Evolutionary conservation across 768 basidiomycete genomes (phyloP), one percentile per base, ranked within the genome.

Genomic region (Pulveroboletus sp.): DNA sequence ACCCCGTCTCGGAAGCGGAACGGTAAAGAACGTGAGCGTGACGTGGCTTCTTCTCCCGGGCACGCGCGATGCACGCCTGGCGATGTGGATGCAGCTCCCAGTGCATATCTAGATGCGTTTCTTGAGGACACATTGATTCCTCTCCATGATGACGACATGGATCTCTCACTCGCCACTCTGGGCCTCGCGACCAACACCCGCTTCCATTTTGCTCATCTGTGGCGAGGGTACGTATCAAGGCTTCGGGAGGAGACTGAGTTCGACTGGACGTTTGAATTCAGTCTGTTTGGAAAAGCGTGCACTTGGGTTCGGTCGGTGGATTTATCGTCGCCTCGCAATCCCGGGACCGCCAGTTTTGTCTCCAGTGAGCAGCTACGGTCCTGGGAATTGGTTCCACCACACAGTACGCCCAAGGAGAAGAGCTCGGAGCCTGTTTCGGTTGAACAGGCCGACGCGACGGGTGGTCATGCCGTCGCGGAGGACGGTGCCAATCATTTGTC

Each of bases 1-100:
- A 39, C 47, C 9, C 42, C 42, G 8, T n/a, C n/a, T 4, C 36
- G 27, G 27, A 42, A 42, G 37, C 8, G 18, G 0, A 67, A 65
- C 45, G 62, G 56, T 2, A 69, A 65, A 54, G 57, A 51, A 49
- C 63, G 56, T 37, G 56, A 57, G 18, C 27, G 21, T 39, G 40
- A 41, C 12, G 31, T 21, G 4, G 2, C 36, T 9, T 49, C 52
- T 35, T 36, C 39, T 39, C 43, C 8, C 43, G 18, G 39, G 21
- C 14, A 26, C 28, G 44, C 40, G 39, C 43, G 8, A 27, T 39
- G 2, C 9, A 5, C n/a, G 26, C 37, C 35, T 9, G 8, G 14
- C 12, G 41, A 14, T 8, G n/a, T 35, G 11, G 49, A 47, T 15
- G 35, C 36, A 39, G 6, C 26, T 11, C 12, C 47, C 8, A 18